These are phyloP conservation scores for Trypanosoma cruzi DNA, from an alignment of 208 protist species.

Conservation along the genomic window DNA sequence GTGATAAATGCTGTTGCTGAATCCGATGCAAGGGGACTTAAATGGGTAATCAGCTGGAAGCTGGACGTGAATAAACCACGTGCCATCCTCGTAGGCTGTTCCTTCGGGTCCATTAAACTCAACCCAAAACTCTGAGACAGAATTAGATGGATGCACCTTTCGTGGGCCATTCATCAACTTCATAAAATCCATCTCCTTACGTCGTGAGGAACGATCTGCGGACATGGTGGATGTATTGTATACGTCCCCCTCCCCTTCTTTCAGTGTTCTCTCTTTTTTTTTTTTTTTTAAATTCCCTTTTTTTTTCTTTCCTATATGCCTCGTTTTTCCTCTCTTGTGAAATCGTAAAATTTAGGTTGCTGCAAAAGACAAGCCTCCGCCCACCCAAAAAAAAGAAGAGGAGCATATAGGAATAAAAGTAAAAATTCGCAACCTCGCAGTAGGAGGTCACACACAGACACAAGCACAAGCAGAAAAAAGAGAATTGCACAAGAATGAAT, in stretches of 20 bases:
- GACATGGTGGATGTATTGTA: conserved; percentile 11
- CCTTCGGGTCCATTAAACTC: conserved; percentile 97
- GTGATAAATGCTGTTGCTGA: conserved; percentile 98
- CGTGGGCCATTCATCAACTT: conserved; percentile 97
- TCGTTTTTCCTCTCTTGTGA: not conserved
- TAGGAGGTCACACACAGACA: no score
- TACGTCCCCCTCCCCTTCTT: not conserved
- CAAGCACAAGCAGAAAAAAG: no score
- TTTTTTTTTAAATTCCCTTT: not conserved
- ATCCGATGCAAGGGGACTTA: conserved; percentile 98
- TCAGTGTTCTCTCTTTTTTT: conserved; percentile 2
- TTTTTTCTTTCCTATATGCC: not conserved
- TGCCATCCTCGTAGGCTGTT: conserved; percentile 96
- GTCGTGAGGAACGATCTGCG: conserved; percentile 47
- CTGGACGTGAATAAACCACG: conserved; percentile 97
- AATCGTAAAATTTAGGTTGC: not conserved
- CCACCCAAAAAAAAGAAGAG: not conserved
- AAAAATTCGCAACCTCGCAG: no score
- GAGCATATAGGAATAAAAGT: not conserved
- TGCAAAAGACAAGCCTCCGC: not conserved
- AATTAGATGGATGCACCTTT: conserved; percentile 94
- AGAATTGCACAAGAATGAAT: no score
- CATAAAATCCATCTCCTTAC: conserved; percentile 96
- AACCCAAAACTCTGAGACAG: conserved; percentile 95
- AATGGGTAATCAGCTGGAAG: conserved; percentile 98